These are phyloP conservation scores for Aphanomyces cochlioides DNA, from an alignment of 352 stramenopile genomes.

Conservation along the genomic window DNA sequence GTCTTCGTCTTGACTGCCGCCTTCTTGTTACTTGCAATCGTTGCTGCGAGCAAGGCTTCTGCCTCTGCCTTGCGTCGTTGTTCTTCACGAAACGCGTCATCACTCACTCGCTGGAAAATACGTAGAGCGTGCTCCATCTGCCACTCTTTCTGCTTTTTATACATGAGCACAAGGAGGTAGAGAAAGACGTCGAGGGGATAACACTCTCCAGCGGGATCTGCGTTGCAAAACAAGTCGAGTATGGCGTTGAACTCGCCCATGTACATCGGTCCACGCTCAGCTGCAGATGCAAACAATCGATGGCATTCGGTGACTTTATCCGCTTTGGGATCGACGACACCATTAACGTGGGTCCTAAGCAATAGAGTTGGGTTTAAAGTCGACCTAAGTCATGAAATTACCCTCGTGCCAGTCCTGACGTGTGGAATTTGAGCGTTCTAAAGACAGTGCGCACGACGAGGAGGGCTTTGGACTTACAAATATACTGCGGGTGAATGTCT, in stretches of 20 bases:
- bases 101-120: neutral
- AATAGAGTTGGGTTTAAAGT: no score
- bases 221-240: neutral
- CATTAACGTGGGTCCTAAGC: no score
- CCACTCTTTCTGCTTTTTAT: slow-evolving; percentile 28
- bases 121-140: neutral
- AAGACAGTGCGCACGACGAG: slow-evolving; percentile 21
- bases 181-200: slow-evolving; percentile 26
- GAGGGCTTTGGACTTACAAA: slow-evolving; percentile 18
- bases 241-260: slow-evolving; percentile 25
- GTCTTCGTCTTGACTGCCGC: neutral
- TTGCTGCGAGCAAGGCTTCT: no score
- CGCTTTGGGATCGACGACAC: no score
- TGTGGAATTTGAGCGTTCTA: slow-evolving; percentile 4
- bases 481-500: slow-evolving; percentile 16
- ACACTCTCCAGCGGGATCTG: neutral
- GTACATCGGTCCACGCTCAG: slow-evolving; percentile 17
- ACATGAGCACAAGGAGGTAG: slow-evolving; percentile 25
- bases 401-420: slow-evolving; percentile 3
- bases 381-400: neutral
- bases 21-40: neutral
- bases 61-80: neutral
- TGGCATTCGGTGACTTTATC: slow-evolving; percentile 9
- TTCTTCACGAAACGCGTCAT: neutral
- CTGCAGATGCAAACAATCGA: slow-evolving; percentile 1